Base-by-base conservation (phyloP, 306 rosid species). In the Cercis canadensis region DNA sequence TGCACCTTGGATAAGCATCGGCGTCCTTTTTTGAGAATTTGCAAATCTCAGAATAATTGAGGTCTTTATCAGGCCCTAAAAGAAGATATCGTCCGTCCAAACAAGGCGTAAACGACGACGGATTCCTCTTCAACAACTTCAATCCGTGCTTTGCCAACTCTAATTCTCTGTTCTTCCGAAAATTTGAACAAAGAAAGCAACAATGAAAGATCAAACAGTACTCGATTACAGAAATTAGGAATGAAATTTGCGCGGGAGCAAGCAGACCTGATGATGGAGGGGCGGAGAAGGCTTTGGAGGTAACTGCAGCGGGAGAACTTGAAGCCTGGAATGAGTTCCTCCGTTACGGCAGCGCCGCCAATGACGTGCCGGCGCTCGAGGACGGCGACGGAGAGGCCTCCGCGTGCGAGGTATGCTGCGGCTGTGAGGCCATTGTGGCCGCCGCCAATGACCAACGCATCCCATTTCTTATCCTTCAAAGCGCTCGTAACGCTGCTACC, bases 341-440 rank as follows among this genome's bases (percentile, higher is more conserved):
- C 98, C 0, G 97, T 87, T 0, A 90, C 89, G 32, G 98, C 94
- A 34, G 98, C 98, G 3, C 98, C 98, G 12, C 98, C 98, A 46
- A 93, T 82, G 24, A 90, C 65, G 80, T 87, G 92, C 11, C 97
- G 98, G 40, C 97, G 89, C 75, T 93, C 98, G 37, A 93, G 94
- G 46, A 93, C 98, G 1, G 90, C 97, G 19, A 88, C 96, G n/a
- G 96, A 90, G 57, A 90, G 97, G 13, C 95, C 97, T 6, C 70
- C 89, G 0, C 96, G 97, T 21, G 96, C 92, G 15, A 94, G 90
- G 69, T 94, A 94, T 2, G 98, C 90, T n/a, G 98, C 97, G 0
- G 97, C 90, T 0, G 92, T 89, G 74, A 94, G 86, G 62, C 98
- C 98, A 78, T 94, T 94, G 81, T 94, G 98, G 85, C 95, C 97